These are phyloP conservation scores for Talaromyces sp. DNA, from an alignment of 2,329 filamentous ascomycete species.

Conservation along the genomic window DNA sequence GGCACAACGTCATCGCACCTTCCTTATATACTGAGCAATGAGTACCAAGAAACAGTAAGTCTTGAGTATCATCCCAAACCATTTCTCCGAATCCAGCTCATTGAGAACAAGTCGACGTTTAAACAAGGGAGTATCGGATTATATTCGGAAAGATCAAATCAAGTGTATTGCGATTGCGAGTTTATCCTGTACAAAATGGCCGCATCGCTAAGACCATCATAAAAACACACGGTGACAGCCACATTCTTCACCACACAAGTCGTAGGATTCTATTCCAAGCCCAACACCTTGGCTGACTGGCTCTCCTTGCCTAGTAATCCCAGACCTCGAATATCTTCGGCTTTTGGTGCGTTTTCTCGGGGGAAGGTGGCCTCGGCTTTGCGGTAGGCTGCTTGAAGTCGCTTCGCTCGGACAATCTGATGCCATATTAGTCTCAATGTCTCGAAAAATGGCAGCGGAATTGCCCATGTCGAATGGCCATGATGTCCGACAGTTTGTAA, in stretches of 20 bases:
- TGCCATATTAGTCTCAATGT: neutral
- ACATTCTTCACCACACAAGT: neutral
- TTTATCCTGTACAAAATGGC: conserved; percentile 21
- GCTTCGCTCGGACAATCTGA: conserved; percentile 73
- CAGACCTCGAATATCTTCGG: conserved; percentile 82
- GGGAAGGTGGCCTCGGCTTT: conserved; percentile 72
- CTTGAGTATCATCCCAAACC: neutral
- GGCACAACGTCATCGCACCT: neutral
- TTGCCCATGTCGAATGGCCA: neutral
- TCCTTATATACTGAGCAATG: neutral
- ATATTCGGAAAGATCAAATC: neutral
- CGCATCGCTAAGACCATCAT: conserved; percentile 9
- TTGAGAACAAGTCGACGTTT: neutral
- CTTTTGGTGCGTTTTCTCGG: conserved; percentile 76
- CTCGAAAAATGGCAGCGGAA: neutral
- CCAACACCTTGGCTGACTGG: conserved; percentile 63
- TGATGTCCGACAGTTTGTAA: neutral
- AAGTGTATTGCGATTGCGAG: conserved; percentile 21
- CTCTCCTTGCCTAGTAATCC: conserved; percentile 82
- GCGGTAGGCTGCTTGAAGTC: conserved; percentile 80
- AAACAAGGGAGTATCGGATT: neutral
- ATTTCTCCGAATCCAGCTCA: neutral
- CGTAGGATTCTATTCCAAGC: conserved; percentile 18
- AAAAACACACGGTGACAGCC: conserved; percentile 11
- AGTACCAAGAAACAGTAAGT: neutral